Percentiles rank a stretch among this genome's conserved stretches.
Evolutionary conservation across 345 rosid species (phyloP).

Genomic region (Fremontodendron californicum): DNA sequence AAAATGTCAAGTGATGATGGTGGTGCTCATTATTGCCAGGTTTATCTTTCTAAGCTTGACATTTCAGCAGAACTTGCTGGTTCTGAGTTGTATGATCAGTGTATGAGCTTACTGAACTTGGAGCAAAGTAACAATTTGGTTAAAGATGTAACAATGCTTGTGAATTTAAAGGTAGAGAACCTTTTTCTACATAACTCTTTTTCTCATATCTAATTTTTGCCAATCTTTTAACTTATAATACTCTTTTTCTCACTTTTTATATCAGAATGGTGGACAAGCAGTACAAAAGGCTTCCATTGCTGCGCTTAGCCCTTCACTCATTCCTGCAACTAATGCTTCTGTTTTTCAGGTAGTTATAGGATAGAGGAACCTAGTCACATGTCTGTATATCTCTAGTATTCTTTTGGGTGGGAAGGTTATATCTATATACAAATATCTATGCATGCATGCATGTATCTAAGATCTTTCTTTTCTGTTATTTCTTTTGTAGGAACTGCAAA

Average conservation of each 20-base stretch:
- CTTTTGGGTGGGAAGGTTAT: slow-evolving; percentile 9
- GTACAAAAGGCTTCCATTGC: slow-evolving; percentile 43
- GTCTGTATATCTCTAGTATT: too few relatives aligned
- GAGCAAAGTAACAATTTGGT: slow-evolving; percentile 35
- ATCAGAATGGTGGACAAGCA: slow-evolving; percentile 74
- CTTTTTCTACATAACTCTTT: neutral
- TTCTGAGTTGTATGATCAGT: slow-evolving; percentile 51
- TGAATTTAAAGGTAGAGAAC: slow-evolving; percentile 60
- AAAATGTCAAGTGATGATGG: slow-evolving; percentile 30
- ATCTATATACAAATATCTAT: slow-evolving; percentile 12
- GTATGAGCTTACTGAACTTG: slow-evolving; percentile 37
- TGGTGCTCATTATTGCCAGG: slow-evolving; percentile 25
- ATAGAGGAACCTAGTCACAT: neutral
- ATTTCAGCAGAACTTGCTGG: slow-evolving; percentile 71
- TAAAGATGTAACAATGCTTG: slow-evolving; percentile 40
- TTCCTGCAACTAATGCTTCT: slow-evolving; percentile 51
- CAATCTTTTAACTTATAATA: slow-evolving; percentile 16
- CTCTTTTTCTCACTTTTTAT: slow-evolving; percentile 4
- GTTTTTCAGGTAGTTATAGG: slow-evolving; percentile 61
- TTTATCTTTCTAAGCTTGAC: slow-evolving; percentile 84
- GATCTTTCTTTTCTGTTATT: neutral
- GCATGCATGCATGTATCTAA: slow-evolving; percentile 18
- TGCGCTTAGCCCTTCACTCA: slow-evolving; percentile 36
- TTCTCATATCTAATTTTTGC: neutral
- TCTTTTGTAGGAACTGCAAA: neutral